Base-by-base conservation (phyloP, 768 basidiomycete genomes). In the Boletellus ananiceps region DNA sequence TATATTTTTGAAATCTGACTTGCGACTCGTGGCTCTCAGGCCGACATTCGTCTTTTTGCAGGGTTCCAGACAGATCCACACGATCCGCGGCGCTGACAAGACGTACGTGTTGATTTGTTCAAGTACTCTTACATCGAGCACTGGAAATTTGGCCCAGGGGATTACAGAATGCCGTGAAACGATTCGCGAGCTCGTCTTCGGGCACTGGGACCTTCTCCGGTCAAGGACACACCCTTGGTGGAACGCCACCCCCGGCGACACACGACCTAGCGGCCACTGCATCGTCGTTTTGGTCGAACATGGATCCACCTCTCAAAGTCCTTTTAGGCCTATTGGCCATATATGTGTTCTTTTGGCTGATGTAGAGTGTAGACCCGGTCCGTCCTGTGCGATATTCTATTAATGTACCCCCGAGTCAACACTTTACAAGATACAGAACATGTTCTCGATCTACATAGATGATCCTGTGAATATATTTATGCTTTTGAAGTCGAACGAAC, bases 41-140 rank as follows among this genome's bases (percentile, higher is more conserved):
- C 90, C 90, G 2, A 90, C 90, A 0, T 92, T 92, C 55, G 62
- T 92, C 31, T 89, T 93, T 64, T 58, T 92, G 51, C 83, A 79
- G 58, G 86, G 86, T 16, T 71, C 64, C 34, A 72, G 71, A 2
- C 81, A 88, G 61, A 77, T 91, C 18, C 85, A 87, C 58, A 75
- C 76, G 69, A 81, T 93, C 23, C 77, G 75, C 46, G 90, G 90
- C 5, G 88, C 88, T 12, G 72, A 92, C 62, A 77, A 65, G 61
- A 58, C 62, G 88, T 92, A 60, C 50, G 80, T 69, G 25, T 40
- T 27, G 13, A 29, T 27, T 25, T 37, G 42, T 39, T 21, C 21
- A 25, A 25, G 23, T 25, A 47, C 33, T 49, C 27, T 39, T 23
- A 15, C 5, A 38, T 50, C 34, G 34, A 47, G 31, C 33, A 14